A percentile compares a stretch with the other conserved stretches of the same genome.
phyloP scores from a whole-genome alignment of 1,284 basidiomycete genomes.

The Tetrapyrgos nigripes region DNA sequence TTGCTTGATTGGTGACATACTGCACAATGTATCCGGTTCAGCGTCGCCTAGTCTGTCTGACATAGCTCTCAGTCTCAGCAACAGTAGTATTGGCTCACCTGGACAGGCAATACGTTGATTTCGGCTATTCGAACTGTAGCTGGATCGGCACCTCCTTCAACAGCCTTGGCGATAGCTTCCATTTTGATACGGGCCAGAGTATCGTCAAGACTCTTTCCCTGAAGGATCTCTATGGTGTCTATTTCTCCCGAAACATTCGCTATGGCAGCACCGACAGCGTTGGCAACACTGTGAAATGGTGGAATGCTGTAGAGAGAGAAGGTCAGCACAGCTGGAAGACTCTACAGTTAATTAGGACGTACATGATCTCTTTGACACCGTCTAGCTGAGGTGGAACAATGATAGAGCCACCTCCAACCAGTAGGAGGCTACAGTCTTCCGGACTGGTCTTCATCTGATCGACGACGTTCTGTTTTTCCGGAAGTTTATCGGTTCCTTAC shows the following conservation, averaged over 20 bases:
- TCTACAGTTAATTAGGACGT: slow-evolving; percentile 22
- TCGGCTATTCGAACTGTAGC: slow-evolving; percentile 52
- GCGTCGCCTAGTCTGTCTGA: not conserved
- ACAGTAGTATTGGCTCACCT: slow-evolving; percentile 30
- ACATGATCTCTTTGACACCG: slow-evolving; percentile 54
- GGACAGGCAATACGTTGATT: slow-evolving; percentile 46
- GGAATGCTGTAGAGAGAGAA: slow-evolving; percentile 28
- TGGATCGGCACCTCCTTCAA: slow-evolving; percentile 50
- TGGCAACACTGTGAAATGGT: slow-evolving; percentile 57
- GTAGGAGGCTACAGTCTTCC: slow-evolving; percentile 50
- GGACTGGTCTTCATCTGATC: slow-evolving; percentile 63
- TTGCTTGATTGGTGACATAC: slow-evolving; percentile 59
- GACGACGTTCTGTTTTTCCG: slow-evolving; percentile 26
- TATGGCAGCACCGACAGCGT: slow-evolving; percentile 62
- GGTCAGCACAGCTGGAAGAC: not conserved
- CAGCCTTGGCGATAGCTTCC: slow-evolving; percentile 50
- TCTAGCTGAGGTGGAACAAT: slow-evolving; percentile 48
- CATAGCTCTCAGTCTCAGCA: not conserved
- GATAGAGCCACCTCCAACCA: slow-evolving; percentile 58
- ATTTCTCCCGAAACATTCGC: slow-evolving; percentile 44
- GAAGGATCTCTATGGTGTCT: slow-evolving; percentile 50
- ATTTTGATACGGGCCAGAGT: slow-evolving; percentile 47
- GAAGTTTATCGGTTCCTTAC: not conserved
- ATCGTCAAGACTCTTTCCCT: slow-evolving; percentile 43
- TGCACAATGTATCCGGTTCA: slow-evolving; percentile 19